A percentile compares a stretch with the other conserved stretches of the same genome.
Conservation (phyloP, 1,284 basidiomycete species). For the Golubevia pallescens region DNA sequence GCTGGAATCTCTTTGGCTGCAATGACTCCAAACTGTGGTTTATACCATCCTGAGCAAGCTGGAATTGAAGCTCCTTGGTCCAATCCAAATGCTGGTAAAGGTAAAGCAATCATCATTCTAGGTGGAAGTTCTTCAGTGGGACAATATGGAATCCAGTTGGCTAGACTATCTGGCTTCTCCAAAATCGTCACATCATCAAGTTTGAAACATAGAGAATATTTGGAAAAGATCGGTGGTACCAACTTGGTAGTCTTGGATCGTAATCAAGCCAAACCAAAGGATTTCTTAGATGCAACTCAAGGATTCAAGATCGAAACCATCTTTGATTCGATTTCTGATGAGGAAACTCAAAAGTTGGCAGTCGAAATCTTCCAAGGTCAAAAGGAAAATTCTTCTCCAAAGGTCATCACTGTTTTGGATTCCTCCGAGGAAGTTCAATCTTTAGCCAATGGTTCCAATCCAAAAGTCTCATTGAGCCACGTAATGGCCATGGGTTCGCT, state of each 20-base stretch:
- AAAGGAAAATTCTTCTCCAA: neutral
- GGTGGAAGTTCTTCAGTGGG: constrained; percentile 38
- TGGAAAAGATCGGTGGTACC: constrained; percentile 32
- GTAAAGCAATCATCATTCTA: constrained; percentile 35
- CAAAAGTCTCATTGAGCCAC: neutral
- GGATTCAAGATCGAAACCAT: constrained; percentile 13
- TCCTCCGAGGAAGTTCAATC: neutral
- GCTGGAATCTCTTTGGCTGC: constrained; percentile 33
- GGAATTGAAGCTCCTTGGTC: constrained; percentile 24
- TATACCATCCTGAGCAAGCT: constrained; percentile 32
- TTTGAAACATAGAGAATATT: constrained; percentile 21
- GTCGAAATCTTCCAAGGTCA: constrained; percentile 27
- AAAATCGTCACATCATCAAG: constrained; percentile 34
- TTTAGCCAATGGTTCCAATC: neutral
- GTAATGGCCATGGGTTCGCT: too few species aligned
- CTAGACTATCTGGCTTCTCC: constrained; percentile 32
- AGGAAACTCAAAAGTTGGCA: constrained; percentile 23
- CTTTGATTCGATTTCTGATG: constrained; percentile 33
- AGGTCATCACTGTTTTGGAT: too few species aligned
- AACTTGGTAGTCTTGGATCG: constrained; percentile 22
- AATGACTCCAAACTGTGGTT: constrained; percentile 23
- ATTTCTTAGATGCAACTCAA: constrained; percentile 17
- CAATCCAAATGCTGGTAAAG: constrained; percentile 23
- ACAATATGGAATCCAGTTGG: constrained; percentile 46
- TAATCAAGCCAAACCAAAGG: constrained; percentile 9